Base-by-base conservation (phyloP, 163 green algal species). In the Coccomyxa subellipsoidea region DNA sequence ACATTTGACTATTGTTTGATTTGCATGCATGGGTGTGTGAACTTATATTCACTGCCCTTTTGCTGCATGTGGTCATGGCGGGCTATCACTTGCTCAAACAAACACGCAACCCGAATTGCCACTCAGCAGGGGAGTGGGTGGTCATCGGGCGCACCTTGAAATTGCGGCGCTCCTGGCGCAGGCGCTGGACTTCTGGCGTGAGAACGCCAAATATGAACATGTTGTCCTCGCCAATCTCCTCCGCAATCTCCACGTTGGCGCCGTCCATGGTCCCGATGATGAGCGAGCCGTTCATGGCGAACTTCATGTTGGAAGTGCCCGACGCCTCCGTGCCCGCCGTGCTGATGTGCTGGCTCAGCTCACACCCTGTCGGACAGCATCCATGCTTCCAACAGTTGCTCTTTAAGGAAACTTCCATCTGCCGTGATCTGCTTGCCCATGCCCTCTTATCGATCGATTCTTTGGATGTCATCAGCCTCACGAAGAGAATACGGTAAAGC, bases 301-400 rank as follows among this genome's bases (percentile, higher is more conserved):
- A 99, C 95, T 99, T 99, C 97, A 99, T 99, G 94, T 99, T 99
- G 85, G 88, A 93, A 0, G 97, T 99, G 70, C 97, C 97, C 34
- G 90, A 97, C 18, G 96, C 97, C 89, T 99, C 97, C 76, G 96
- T 99, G 85, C 97, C 97, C 35, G 95, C 97, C 38, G 97, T 99
- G 88, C 84, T 93, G 90, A 98, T 98, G 88, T 98, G 95, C 93
- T 98, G 94, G 59, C 81, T 92, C 39, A 99, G 91, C 91, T 99
- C 96, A 25, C 93, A 85, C 83, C 84, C 92, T 92, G 90, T 87
- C 71, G 54, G 40, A 12, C n/a, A 23, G 21, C 29, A 73, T 8
- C n/a, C 31, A 4, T 36, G 10, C 15, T 0, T 36, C 29, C 31
- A 32, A 27, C 32, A 18, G 18, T 66, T 18, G 47, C 47, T 29